Evolutionary conservation across 345 rosid species (phyloP).

Genomic region (Anastatica hierochuntica): DNA sequence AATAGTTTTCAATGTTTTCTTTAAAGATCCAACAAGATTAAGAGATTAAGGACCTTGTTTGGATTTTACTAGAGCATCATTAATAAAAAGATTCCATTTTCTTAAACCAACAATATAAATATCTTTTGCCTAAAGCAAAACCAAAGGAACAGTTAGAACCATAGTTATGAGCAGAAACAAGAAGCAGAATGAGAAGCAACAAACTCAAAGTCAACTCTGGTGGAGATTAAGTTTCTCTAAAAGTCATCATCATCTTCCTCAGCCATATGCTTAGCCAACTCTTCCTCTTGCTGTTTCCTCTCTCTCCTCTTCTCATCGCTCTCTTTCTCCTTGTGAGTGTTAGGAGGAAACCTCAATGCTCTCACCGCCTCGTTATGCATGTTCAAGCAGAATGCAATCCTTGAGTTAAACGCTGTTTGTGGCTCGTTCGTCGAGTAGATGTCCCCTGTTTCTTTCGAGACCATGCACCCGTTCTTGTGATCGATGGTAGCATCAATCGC

Average conservation of each 20-base stretch:
- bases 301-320: slow-evolving; percentile 88
- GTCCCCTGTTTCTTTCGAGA: slow-evolving; percentile 81
- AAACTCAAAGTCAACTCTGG: background rate
- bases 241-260: slow-evolving; percentile 91
- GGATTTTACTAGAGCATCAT: too few species aligned
- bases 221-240: slow-evolving; percentile 15
- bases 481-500: slow-evolving; percentile 82
- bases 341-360: slow-evolving; percentile 70
- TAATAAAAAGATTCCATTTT: slow-evolving; percentile 11
- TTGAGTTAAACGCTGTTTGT: slow-evolving; percentile 77
- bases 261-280: slow-evolving; percentile 82
- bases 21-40: background rate
- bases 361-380: slow-evolving; percentile 86
- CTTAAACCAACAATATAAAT: slow-evolving; percentile 7
- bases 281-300: slow-evolving; percentile 86
- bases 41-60: too few species aligned
- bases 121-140: background rate
- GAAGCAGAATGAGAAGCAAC: background rate
- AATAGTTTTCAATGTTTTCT: background rate
- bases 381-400: slow-evolving; percentile 82
- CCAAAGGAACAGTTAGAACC: background rate
- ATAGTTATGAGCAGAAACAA: background rate
- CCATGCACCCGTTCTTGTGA: slow-evolving; percentile 60
- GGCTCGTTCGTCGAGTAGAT: slow-evolving; percentile 85
- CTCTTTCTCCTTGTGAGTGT: slow-evolving; percentile 84